Evolutionary conservation across 768 basidiomycete genomes (phyloP).

Genomic region (Rhodocollybia butyracea): DNA sequence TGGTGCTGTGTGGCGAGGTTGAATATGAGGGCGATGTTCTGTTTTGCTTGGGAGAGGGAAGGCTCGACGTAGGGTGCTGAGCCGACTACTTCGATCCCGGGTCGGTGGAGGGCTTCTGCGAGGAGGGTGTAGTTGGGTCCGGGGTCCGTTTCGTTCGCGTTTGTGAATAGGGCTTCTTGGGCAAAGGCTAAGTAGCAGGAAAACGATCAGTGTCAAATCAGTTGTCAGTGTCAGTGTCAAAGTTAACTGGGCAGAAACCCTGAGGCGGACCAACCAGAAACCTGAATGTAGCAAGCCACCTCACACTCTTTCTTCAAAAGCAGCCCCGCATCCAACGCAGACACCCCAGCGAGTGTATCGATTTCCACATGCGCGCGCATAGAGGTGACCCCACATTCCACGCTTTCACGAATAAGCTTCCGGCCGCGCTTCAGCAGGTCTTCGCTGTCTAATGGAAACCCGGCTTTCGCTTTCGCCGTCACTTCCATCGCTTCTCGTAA

Average conservation of each 20-base stretch:
- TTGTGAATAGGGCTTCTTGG: constrained; percentile 54
- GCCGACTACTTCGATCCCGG: constrained; percentile 49
- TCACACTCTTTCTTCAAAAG: constrained; percentile 42
- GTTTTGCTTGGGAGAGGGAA: constrained; percentile 40
- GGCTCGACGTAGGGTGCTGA: constrained; percentile 68
- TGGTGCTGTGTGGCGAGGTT: constrained; percentile 32
- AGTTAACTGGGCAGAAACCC: neutral
- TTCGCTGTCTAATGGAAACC: constrained; percentile 36
- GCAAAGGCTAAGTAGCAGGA: constrained; percentile 55
- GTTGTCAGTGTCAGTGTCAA: neutral
- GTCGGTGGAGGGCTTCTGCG: constrained; percentile 32
- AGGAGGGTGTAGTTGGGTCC: constrained; percentile 47
- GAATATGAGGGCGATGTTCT: constrained; percentile 53
- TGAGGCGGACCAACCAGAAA: constrained; percentile 41
- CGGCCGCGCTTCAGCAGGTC: constrained; percentile 52
- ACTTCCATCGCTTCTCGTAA: constrained; percentile 54
- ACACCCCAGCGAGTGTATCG: constrained; percentile 48
- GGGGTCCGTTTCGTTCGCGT: constrained; percentile 27
- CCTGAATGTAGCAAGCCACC: constrained; percentile 51
- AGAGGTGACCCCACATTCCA: constrained; percentile 58
- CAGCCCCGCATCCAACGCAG: constrained; percentile 52
- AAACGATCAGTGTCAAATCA: too few species aligned
- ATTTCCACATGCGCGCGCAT: constrained; percentile 72
- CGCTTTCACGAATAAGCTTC: constrained; percentile 52
- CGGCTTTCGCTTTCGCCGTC: constrained; percentile 48